phyloP scores from a whole-genome alignment of 2,329 filamentous ascomycete species.

The Apiospora malaysiana region DNA sequence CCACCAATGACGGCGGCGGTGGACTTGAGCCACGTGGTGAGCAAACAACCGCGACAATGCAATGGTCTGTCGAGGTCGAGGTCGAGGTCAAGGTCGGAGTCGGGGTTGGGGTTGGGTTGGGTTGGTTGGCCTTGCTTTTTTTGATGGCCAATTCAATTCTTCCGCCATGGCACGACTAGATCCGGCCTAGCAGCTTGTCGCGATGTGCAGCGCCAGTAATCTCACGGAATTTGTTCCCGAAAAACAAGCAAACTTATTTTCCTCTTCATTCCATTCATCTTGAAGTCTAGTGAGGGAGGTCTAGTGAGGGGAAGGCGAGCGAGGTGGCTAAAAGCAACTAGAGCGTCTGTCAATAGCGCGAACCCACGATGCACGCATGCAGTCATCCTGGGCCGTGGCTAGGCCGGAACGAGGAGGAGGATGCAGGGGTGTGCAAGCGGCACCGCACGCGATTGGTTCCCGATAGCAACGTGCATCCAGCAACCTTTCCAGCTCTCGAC shows the following conservation, averaged over 20 bases:
- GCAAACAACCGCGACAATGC: not conserved
- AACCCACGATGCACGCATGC: not conserved
- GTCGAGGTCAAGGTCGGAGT: not conserved
- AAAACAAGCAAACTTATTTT: not conserved
- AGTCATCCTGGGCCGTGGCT: conserved; percentile 1
- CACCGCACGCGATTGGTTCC: not conserved
- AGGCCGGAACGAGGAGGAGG: conserved; percentile 7
- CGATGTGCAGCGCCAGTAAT: not conserved
- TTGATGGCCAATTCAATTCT: not conserved
- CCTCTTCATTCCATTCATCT: not conserved
- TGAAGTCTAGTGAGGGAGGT: too few relatives aligned
- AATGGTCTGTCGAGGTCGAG: not conserved
- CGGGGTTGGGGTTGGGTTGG: not conserved
- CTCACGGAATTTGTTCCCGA: not conserved
- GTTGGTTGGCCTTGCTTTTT: not conserved
- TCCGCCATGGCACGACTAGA: conserved; percentile 2
- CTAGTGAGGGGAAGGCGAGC: too few relatives aligned
- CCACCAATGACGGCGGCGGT: not conserved
- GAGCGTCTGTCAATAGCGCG: not conserved
- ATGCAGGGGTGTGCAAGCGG: conserved; percentile 4
- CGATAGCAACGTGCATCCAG: not conserved
- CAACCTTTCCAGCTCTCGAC: too few relatives aligned
- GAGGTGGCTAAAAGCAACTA: not conserved
- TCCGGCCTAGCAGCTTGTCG: not conserved
- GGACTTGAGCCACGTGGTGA: not conserved